Evolutionary conservation across 1,284 basidiomycete genomes (phyloP), one percentile per base, ranked within the genome.

Genomic region (Anthracocystis walkeri): DNA sequence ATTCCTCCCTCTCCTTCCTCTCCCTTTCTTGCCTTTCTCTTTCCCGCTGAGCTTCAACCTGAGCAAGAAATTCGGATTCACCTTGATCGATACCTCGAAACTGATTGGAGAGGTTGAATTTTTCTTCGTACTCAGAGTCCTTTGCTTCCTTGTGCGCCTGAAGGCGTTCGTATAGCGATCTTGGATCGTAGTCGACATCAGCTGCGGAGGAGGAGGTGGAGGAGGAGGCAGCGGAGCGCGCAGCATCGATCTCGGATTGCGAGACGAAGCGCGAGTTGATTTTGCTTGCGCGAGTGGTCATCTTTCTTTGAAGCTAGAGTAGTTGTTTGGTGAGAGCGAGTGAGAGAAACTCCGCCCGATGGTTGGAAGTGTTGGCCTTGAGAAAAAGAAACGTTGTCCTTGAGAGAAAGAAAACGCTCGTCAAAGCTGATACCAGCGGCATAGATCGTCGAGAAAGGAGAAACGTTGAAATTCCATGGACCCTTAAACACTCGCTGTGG

Each of bases 1-100:
- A 31, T 40, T 82, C 80, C 8, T 62, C 48, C 3, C 42, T 51
- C 33, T 80, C 80, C 45, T 68, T 58, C 11, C 29, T 18, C 29
- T 33, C 27, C 57, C 60, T 70, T 8, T 60, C 41, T 27, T 35
- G 16, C 29, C 78, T 77, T 23, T 76, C 65, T 1, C 54, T 46
- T n/a, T 53, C 51, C 40, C 65, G 70, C 23, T 68, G 59, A 2
- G 27, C 46, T 4, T 46, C 72, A 8, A 84, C 69, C n/a, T 79
- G 59, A 1, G 74, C 68, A 2, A 85, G 62, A 27, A 85, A 85
- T 7, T 63, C 68, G 7, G 62, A 60, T 58, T 85, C 83, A 14
- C 50, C 72, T 40, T 83, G 82, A 52, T 85, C 82, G 20, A 85
- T 73, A 0, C 83, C 83, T 0, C 83, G 60, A 45, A 82, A 85